phyloP scores from a whole-genome alignment of 495 filamentous ascomycete species.

The Penicillium silybi region DNA sequence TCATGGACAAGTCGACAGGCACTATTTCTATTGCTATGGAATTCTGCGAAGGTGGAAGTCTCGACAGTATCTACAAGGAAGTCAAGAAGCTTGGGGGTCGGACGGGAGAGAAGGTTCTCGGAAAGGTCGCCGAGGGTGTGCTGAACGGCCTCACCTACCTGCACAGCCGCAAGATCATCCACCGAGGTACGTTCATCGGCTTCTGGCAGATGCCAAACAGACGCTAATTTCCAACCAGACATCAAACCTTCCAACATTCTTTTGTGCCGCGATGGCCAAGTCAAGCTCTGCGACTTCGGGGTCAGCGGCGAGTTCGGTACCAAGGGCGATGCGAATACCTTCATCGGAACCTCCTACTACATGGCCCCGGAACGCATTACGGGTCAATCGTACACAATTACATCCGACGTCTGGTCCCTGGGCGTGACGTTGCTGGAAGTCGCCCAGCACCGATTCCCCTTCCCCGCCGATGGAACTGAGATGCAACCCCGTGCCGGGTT shows the following conservation, averaged over 20 bases:
- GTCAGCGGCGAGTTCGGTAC: slow-evolving; percentile 97
- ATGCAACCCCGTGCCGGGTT: slow-evolving; percentile 81
- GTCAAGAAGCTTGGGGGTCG: slow-evolving; percentile 92
- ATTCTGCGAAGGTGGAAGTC: slow-evolving; percentile 93
- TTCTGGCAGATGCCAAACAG: neutral
- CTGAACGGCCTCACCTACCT: slow-evolving; percentile 93
- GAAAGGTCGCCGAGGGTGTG: slow-evolving; percentile 94
- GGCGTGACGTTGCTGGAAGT: slow-evolving; percentile 96
- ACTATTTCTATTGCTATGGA: slow-evolving; percentile 99
- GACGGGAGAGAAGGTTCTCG: slow-evolving; percentile 96
- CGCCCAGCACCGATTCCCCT: slow-evolving; percentile 95
- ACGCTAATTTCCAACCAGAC: slow-evolving; percentile 42
- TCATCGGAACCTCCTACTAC: slow-evolving; percentile 98
- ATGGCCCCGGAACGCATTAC: slow-evolving; percentile 99
- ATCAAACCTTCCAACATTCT: slow-evolving; percentile 99
- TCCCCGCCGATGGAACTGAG: slow-evolving; percentile 93
- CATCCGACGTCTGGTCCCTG: slow-evolving; percentile 95
- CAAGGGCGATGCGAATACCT: slow-evolving; percentile 97
- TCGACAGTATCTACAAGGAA: slow-evolving; percentile 95
- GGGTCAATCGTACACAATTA: slow-evolving; percentile 96
- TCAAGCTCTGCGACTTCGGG: slow-evolving; percentile 97
- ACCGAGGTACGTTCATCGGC: slow-evolving; percentile 55
- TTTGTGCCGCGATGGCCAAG: slow-evolving; percentile 84
- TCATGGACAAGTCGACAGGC: slow-evolving; percentile 85
- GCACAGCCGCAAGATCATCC: slow-evolving; percentile 95